These are phyloP conservation scores for Xerocomus nothofagi DNA, from an alignment of 1,284 basidiomycete genomes.

Conservation along the genomic window DNA sequence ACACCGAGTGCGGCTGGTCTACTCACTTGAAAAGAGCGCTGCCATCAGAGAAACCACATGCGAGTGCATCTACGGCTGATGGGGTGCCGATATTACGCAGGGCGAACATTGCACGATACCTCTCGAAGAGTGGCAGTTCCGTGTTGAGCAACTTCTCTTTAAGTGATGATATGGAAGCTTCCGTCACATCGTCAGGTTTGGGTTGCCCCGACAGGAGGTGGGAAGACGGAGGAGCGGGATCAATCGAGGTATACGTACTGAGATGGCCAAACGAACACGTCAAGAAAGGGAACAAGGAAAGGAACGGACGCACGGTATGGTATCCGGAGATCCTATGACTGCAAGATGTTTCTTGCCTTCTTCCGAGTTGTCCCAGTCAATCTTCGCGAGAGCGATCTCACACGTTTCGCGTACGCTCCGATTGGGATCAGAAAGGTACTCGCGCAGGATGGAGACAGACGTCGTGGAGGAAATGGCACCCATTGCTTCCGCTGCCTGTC, in stretches of 20 bases:
- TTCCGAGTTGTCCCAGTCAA: slow-evolving; percentile 87
- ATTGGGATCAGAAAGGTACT: slow-evolving; percentile 75
- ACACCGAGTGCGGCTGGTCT: background rate
- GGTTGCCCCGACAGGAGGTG: slow-evolving; percentile 54
- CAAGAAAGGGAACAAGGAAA: background rate
- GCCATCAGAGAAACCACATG: slow-evolving; percentile 83
- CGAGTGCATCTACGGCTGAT: slow-evolving; percentile 86
- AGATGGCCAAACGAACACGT: slow-evolving; percentile 23
- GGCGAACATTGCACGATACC: slow-evolving; percentile 98
- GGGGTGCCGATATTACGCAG: slow-evolving; percentile 86
- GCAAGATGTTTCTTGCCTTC: slow-evolving; percentile 54
- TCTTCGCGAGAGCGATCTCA: slow-evolving; percentile 95
- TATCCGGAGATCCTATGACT: slow-evolving; percentile 35
- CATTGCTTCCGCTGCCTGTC: slow-evolving; percentile 94
- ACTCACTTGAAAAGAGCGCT: slow-evolving; percentile 90
- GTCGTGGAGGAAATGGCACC: slow-evolving; percentile 82
- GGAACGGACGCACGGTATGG: slow-evolving; percentile 38
- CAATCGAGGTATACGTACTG: slow-evolving; percentile 80
- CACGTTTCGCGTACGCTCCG: slow-evolving; percentile 93
- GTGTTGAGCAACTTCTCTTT: slow-evolving; percentile 68
- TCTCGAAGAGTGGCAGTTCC: slow-evolving; percentile 79
- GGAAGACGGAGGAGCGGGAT: slow-evolving; percentile 88
- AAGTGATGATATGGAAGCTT: slow-evolving; percentile 57
- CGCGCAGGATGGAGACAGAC: slow-evolving; percentile 71
- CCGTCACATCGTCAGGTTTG: slow-evolving; percentile 48